phyloP scores from a whole-genome alignment of 352 stramenopile species.

The Phytophthora boehmeriae region DNA sequence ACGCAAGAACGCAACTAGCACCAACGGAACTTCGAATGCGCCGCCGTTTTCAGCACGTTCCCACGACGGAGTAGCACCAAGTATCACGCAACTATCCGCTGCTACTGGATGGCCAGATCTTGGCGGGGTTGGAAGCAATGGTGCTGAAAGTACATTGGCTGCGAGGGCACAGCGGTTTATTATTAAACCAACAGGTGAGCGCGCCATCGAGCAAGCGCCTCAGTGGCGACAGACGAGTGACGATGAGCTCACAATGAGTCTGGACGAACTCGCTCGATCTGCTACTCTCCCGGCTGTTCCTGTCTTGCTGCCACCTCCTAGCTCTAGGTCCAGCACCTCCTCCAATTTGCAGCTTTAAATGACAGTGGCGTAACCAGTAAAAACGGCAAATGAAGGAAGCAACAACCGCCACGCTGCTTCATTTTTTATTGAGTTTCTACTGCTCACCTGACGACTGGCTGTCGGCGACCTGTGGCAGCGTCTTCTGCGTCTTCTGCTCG shows the following conservation, averaged over 20 bases:
- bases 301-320: conserved; percentile 2
- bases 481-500: conserved; percentile 79
- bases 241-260: conserved; percentile 15
- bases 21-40: conserved; percentile 4
- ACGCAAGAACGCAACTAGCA: conserved; percentile 17
- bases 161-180: conserved; percentile 46
- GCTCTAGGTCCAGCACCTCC: neutral
- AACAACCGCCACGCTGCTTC: neutral
- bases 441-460: conserved; percentile 61
- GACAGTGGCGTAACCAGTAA: conserved; percentile 5
- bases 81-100: conserved; percentile 1
- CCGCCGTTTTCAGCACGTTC: conserved; percentile 9
- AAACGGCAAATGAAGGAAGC: neutral
- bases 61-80: neutral
- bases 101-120: conserved; percentile 23
- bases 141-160: conserved; percentile 20
- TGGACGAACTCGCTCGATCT: conserved; percentile 30
- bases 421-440: conserved; percentile 23
- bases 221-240: conserved; percentile 11
- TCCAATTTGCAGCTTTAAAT: conserved; percentile 17
- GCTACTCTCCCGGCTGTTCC: conserved; percentile 10
- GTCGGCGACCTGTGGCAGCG: conserved; percentile 35
- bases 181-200: conserved; percentile 38
- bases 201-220: conserved; percentile 12
- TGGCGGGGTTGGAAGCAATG: conserved; percentile 13